Evolutionary conservation across 306 rosid genomes (phyloP).

Genomic region (Lithocarpus polystachyus): DNA sequence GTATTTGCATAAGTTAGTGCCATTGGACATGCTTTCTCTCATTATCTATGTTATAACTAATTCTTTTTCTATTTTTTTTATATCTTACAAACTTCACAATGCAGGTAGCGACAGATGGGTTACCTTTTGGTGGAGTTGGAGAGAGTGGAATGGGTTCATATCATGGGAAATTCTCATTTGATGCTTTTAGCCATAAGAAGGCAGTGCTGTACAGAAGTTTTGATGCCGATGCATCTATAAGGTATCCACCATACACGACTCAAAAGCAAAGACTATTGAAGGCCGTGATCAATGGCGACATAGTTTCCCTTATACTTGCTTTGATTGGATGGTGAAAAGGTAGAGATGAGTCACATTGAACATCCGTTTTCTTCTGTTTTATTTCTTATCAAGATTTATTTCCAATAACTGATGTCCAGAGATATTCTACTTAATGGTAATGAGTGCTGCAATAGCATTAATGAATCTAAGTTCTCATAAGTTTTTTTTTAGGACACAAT

Average conservation of each 20-base stretch:
- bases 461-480: background rate
- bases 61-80: background rate
- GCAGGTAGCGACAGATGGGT: slow-evolving; percentile 59
- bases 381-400: background rate
- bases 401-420: background rate
- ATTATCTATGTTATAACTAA: background rate
- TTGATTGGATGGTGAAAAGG: slow-evolving; percentile 53
- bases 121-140: slow-evolving; percentile 89
- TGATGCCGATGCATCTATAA: slow-evolving; percentile 48
- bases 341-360: background rate
- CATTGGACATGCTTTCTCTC: background rate
- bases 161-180: slow-evolving; percentile 81
- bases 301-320: slow-evolving; percentile 35
- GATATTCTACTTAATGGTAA: background rate
- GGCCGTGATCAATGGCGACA: slow-evolving; percentile 50
- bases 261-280: slow-evolving; percentile 52
- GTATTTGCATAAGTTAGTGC: background rate
- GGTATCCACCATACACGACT: slow-evolving; percentile 77
- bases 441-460: background rate
- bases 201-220: slow-evolving; percentile 71
- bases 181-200: slow-evolving; percentile 76
- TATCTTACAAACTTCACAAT: background rate
- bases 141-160: slow-evolving; percentile 90
- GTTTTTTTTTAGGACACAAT: background rate
- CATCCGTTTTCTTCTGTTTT: background rate